phyloP scores from a whole-genome alignment of 768 basidiomycete species.

The Hericium rajendrae region DNA sequence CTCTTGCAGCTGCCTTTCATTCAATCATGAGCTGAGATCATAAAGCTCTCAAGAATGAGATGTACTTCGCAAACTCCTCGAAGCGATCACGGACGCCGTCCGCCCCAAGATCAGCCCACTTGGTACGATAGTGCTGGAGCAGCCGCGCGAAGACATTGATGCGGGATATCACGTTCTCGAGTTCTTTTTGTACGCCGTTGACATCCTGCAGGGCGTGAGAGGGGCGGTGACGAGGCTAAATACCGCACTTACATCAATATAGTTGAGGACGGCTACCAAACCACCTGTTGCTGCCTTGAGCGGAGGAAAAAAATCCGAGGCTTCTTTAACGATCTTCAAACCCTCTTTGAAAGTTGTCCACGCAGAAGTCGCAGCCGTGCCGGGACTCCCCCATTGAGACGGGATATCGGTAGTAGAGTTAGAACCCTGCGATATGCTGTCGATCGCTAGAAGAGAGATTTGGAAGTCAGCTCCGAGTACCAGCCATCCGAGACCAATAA shows the following conservation, averaged over 20 bases:
- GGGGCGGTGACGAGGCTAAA: not conserved
- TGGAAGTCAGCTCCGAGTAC: too few species aligned
- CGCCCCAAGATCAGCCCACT: not conserved
- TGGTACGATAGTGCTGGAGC: not conserved
- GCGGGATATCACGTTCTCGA: not conserved
- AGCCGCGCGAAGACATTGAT: not conserved
- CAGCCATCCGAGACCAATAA: too few species aligned
- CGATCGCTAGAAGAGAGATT: too few species aligned
- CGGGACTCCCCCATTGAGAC: too few species aligned
- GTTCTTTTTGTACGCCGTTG: not conserved
- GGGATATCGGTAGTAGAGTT: too few species aligned
- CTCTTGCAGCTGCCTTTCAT: too few species aligned
- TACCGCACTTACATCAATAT: not conserved
- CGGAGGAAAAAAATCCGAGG: not conserved
- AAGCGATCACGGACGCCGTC: not conserved
- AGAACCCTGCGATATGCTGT: too few species aligned
- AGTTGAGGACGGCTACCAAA: not conserved
- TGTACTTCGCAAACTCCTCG: not conserved
- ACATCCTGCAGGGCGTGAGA: not conserved
- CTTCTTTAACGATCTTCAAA: not conserved
- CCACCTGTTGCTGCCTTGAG: not conserved
- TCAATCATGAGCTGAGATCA: too few species aligned
- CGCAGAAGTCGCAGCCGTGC: too few species aligned
- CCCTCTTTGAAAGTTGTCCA: too few species aligned
- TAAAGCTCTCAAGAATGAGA: too few species aligned